These are phyloP conservation scores for Chenopodium berlandieri DNA, from an alignment of 148 eudicot species.

Conservation along the genomic window DNA sequence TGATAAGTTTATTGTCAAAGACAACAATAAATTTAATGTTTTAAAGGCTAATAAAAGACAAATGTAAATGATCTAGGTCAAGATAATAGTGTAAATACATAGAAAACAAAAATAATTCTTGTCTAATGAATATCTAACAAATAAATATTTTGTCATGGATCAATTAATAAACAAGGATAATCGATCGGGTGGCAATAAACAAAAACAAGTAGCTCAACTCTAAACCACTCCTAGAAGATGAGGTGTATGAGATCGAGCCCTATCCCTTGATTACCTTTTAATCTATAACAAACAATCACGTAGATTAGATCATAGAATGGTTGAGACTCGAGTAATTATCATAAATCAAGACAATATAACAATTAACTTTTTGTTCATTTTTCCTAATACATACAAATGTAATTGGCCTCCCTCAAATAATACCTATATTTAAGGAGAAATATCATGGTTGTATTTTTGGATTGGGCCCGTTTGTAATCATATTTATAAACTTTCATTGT, in stretches of 20 bases:
- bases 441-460: no score
- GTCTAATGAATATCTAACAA: not conserved
- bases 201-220: constrained; percentile 23
- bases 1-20: no score
- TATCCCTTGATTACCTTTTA: not conserved
- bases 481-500: no score
- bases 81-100: not conserved
- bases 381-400: not conserved
- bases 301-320: not conserved
- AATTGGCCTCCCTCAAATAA: not conserved
- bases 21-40: no score
- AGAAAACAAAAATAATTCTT: not conserved
- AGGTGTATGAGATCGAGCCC: not conserved
- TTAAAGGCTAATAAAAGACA: not conserved
- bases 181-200: constrained; percentile 18
- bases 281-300: not conserved
- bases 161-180: not conserved
- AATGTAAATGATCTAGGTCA: not conserved
- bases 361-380: not conserved
- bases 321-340: not conserved
- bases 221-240: constrained; percentile 23
- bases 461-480: no score
- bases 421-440: no score
- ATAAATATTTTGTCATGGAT: not conserved
- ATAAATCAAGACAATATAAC: no score